phyloP scores from a whole-genome alignment of 108 stramenopile species.

The Pseudonitzschia pungens region DNA sequence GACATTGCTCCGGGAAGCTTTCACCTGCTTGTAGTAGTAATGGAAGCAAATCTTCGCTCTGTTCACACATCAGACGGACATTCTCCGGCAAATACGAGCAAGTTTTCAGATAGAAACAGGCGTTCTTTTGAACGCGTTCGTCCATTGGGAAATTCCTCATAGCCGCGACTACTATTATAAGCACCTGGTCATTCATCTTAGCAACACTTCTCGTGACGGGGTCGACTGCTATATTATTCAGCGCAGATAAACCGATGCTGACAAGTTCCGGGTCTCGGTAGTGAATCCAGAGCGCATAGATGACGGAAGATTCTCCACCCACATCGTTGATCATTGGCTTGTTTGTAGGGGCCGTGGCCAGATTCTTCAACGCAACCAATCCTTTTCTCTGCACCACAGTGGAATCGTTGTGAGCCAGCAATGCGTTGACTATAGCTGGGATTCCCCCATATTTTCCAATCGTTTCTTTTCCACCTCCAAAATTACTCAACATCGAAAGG shows the following conservation, averaged over 20 bases:
- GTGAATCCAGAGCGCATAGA: constrained; percentile 30
- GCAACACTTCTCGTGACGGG: constrained; percentile 20
- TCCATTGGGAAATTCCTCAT: constrained; percentile 32
- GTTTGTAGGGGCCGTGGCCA: constrained; percentile 20
- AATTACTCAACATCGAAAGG: constrained; percentile 21
- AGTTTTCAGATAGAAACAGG: constrained; percentile 36
- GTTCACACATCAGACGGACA: constrained; percentile 16
- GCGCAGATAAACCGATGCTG: constrained; percentile 29
- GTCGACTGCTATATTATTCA: constrained; percentile 41
- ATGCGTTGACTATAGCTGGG: constrained; percentile 26
- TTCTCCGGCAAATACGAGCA: constrained; percentile 26
- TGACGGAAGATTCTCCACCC: constrained; percentile 18
- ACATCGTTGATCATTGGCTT: constrained; percentile 13
- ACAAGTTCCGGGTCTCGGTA: constrained; percentile 22
- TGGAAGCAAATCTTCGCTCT: constrained; percentile 11
- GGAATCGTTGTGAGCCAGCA: constrained; percentile 32
- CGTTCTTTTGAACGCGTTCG: constrained; percentile 30
- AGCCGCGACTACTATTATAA: constrained; percentile 20
- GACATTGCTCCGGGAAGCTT: constrained; percentile 24
- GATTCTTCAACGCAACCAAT: constrained; percentile 28
- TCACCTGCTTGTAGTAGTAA: constrained; percentile 21
- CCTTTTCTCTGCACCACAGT: constrained; percentile 31
- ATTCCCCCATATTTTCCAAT: constrained; percentile 32
- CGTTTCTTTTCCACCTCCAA: constrained; percentile 23
- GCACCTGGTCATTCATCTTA: constrained; percentile 10